Evolutionary conservation across 2,329 filamentous ascomycete species (phyloP), one percentile per base, ranked within the genome.

Genomic region (Gnomoniopsis smithogilvyi): DNA sequence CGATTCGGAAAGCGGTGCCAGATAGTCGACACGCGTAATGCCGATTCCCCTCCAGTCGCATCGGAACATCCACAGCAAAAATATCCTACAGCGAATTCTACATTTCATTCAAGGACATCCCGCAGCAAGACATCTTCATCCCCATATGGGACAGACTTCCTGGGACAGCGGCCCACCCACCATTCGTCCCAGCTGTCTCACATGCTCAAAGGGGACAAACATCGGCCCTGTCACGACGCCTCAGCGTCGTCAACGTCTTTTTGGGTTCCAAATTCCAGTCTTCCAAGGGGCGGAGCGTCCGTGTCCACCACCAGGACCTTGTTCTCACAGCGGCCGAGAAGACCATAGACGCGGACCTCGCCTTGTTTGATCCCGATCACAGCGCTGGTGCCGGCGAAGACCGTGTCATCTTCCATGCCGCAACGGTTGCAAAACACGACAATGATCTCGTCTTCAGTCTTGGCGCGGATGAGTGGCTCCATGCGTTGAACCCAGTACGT

Each of bases 401-500:
- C 80, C 0, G 80, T 86, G 0, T 85, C 80, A 6, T 78, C 82
- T 65, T 94, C 91, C 1, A 75, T 77, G 0, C 90, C 91, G 33
- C 80, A 82, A 3, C 90, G 80, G 68, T 95, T 94, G 48, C 84
- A 85, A 63, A 92, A 81, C 0, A 93, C 78, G 0, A 93, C 77
- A 41, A 90, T 83, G 19, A 89, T 80, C 58, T 91, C 87, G 0
- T 83, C 79, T 0, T 77, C 66, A 0, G 62, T 73, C 2, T 85
- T 78, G 0, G 73, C 67, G 11, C 80, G 75, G 33, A 88, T 84
- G 0, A 88, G 56, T 0, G 90, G 90, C 57, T 89, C 85, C 3
- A 94, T 77, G 0, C 91, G 80, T 19, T 84, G 81, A 0, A 91
- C 76, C 91, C 90, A 94, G 66, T 94, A 94, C 0, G 83, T 82